Percentiles rank a stretch among this genome's conserved stretches.
Evolutionary conservation across 805 yeast genomes (phyloP).

Genomic region (Starmerella floris): DNA sequence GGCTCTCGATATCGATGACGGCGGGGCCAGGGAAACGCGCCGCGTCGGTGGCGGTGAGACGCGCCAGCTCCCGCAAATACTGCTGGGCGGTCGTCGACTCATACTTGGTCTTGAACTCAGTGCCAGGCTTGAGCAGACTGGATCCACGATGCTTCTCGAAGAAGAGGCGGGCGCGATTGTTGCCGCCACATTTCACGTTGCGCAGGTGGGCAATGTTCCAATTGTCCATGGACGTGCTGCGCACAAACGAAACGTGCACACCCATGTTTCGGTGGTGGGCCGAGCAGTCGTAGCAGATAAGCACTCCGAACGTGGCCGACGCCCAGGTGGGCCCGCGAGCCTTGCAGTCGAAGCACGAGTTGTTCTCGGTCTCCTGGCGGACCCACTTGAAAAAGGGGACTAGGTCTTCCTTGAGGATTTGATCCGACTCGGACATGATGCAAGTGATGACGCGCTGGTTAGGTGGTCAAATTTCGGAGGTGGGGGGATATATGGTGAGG

Average conservation of each 20-base stretch:
- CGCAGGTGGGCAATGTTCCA: slow-evolving; percentile 88
- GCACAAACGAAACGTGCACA: slow-evolving; percentile 89
- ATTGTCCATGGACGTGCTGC: slow-evolving; percentile 80
- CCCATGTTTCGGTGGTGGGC: slow-evolving; percentile 93
- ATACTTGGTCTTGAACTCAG: slow-evolving; percentile 65
- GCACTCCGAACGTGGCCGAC: slow-evolving; percentile 88
- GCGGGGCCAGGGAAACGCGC: slow-evolving; percentile 48
- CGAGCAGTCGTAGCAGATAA: slow-evolving; percentile 86
- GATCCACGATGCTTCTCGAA: slow-evolving; percentile 78
- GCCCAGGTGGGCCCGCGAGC: slow-evolving; percentile 97
- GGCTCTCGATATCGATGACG: slow-evolving; percentile 21
- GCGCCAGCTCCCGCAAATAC: slow-evolving; percentile 67
- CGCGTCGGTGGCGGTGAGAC: slow-evolving; percentile 54
- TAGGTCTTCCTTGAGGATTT: slow-evolving; percentile 46
- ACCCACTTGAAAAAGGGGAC: slow-evolving; percentile 50
- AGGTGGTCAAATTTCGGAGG: neutral
- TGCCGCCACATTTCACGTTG: slow-evolving; percentile 88
- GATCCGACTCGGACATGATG: slow-evolving; percentile 17
- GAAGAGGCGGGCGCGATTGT: slow-evolving; percentile 70
- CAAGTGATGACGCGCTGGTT: neutral
- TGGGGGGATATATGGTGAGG: neutral
- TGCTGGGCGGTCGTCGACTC: slow-evolving; percentile 64
- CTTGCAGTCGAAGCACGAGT: slow-evolving; percentile 78
- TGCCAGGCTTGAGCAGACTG: slow-evolving; percentile 41
- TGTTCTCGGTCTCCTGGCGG: slow-evolving; percentile 58